Conservation (phyloP, 176 grass and related monocot genomes). For the Bothriochloa decipiens region DNA sequence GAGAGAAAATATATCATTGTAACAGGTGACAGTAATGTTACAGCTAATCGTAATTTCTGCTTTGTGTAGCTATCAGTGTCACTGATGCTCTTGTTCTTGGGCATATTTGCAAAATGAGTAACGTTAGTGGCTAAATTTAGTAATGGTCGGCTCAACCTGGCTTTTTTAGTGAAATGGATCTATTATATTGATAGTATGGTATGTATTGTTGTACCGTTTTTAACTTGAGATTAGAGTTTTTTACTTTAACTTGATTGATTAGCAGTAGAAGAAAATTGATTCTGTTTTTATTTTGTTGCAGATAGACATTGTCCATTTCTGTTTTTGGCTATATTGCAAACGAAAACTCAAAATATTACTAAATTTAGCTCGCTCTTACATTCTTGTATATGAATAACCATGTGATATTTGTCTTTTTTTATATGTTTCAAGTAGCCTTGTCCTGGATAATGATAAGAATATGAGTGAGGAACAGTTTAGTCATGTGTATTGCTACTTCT, state of each 20-base stretch:
- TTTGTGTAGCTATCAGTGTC: conserved; percentile 1
- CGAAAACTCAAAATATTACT: neutral
- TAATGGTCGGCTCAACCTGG: neutral
- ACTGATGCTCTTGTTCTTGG: conserved; percentile 7
- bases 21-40: conserved; percentile 65
- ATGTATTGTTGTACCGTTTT: neutral
- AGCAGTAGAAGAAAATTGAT: conserved; percentile 14
- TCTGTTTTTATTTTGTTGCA: neutral
- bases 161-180: neutral
- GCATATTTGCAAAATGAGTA: conserved; percentile 17
- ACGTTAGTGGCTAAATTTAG: neutral
- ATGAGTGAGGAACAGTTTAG: neutral
- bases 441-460: conserved; percentile 6
- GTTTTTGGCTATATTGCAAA: neutral
- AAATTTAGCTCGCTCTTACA: neutral
- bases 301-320: neutral
- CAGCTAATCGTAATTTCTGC: conserved; percentile 7
- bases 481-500: neutral
- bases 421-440: neutral
- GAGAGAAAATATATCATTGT: conserved; percentile 77
- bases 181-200: neutral
- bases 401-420: neutral
- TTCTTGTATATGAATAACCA: neutral
- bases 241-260: neutral
- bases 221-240: neutral